These are phyloP conservation scores for Esteya vermicola DNA, from an alignment of 2,329 filamentous ascomycete species.

Conservation along the genomic window DNA sequence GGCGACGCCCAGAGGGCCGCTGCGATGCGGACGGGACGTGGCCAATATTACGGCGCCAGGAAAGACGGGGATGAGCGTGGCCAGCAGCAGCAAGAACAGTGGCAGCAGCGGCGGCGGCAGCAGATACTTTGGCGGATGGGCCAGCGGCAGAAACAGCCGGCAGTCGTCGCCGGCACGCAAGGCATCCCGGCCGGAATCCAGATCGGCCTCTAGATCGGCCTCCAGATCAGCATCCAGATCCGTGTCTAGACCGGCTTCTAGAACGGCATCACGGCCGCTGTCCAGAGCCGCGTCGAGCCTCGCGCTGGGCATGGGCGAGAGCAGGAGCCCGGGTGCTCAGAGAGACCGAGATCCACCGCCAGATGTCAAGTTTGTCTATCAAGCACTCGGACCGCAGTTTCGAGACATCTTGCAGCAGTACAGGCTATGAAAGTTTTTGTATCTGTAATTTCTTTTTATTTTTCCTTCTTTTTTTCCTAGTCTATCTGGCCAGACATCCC, in stretches of 20 bases:
- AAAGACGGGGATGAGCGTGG: constrained; percentile 13
- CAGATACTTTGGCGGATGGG: background rate
- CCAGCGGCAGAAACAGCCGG: background rate
- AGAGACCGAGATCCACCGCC: no score
- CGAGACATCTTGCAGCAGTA: background rate
- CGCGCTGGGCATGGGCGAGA: no score
- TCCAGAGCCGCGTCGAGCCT: no score
- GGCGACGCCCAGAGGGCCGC: constrained; percentile 30
- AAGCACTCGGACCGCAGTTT: background rate
- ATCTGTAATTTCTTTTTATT: background rate
- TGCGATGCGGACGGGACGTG: constrained; percentile 40
- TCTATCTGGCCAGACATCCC: background rate
- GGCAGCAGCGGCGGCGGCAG: background rate
- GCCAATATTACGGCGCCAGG: constrained; percentile 14
- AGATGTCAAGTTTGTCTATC: constrained; percentile 1
- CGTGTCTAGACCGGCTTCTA: no score
- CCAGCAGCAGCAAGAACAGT: no score
- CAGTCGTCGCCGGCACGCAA: background rate
- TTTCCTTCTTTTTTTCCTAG: background rate
- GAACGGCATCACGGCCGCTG: no score
- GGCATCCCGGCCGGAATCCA: no score
- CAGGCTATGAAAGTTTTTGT: background rate
- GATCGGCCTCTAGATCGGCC: no score
- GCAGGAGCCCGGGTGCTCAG: no score
- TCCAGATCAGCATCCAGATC: no score